phyloP scores from a whole-genome alignment of 352 stramenopile genomes.

The Pythium phragmitis region DNA sequence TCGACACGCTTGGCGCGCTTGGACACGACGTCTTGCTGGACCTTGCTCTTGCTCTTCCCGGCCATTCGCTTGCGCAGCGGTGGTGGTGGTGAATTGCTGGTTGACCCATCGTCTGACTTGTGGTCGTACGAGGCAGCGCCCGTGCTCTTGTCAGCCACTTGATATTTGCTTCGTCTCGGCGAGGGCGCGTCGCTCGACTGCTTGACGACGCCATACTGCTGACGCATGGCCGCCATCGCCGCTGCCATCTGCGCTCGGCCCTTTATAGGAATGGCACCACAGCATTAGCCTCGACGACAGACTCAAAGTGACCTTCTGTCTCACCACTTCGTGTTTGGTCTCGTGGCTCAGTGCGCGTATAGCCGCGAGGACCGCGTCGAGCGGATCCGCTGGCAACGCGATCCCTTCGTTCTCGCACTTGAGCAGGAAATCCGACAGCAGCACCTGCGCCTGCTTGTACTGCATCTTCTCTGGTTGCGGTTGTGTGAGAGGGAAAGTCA shows the following conservation, averaged over 20 bases:
- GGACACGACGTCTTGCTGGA: constrained; percentile 35
- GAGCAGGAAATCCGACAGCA: constrained; percentile 63
- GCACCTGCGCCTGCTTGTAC: constrained; percentile 41
- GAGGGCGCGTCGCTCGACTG: neutral
- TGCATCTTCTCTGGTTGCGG: constrained; percentile 38
- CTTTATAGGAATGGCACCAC: constrained; percentile 1
- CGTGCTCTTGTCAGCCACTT: neutral
- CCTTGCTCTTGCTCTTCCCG: constrained; percentile 14
- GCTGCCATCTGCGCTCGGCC: constrained; percentile 36
- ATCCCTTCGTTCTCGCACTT: constrained; percentile 58
- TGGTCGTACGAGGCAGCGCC: neutral
- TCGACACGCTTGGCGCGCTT: constrained; percentile 33
- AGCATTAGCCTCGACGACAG: neutral
- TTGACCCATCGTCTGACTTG: neutral
- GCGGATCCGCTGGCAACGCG: constrained; percentile 45
- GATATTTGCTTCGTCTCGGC: neutral
- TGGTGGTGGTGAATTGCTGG: neutral
- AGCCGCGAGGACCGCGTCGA: constrained; percentile 40
- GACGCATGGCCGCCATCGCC: constrained; percentile 39
- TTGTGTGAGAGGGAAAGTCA: neutral
- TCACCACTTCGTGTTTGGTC: constrained; percentile 44
- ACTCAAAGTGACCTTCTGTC: neutral
- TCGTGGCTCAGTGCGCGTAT: constrained; percentile 38
- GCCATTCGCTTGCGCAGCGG: constrained; percentile 1
- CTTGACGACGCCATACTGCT: constrained; percentile 29